Percentiles rank a stretch among this genome's conserved stretches.
Conservation (phyloP, 2,329 filamentous ascomycete genomes). For the Aspergillus versicolor region DNA sequence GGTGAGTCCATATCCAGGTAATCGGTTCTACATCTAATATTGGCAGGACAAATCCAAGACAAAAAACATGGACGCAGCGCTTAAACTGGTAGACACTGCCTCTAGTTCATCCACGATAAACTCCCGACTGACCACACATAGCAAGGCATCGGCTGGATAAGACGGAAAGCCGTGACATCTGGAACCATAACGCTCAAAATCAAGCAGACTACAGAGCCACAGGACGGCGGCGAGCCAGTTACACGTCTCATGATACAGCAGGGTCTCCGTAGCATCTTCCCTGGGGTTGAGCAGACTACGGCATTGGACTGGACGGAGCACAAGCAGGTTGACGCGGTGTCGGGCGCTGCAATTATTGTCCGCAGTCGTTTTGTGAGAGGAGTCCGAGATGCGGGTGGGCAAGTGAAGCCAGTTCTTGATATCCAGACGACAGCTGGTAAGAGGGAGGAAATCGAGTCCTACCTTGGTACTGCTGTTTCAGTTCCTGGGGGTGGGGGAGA, state of each 20-base stretch:
- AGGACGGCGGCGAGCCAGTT: neutral
- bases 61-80: neutral
- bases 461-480: neutral
- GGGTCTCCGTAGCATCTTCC: conserved; percentile 3
- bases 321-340: neutral
- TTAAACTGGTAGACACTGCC: neutral
- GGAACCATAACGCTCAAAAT: conserved; percentile 1
- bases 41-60: neutral
- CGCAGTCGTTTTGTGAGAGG: neutral
- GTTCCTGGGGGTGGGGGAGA: neutral
- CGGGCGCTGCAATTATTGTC: neutral
- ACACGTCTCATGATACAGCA: conserved; percentile 1
- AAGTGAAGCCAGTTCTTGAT: neutral
- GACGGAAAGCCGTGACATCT: neutral
- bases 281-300: neutral
- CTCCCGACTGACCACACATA: neutral
- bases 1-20: neutral
- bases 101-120: neutral
- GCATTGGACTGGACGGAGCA: neutral
- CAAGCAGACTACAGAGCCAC: neutral
- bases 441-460: neutral
- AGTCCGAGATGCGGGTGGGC: neutral
- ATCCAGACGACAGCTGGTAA: neutral
- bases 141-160: conserved; percentile 3
- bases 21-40: neutral